A percentile compares a stretch with the other conserved stretches of the same genome.
Evolutionary conservation across 805 yeast species (phyloP).

Genomic region (Candida oleophila): DNA sequence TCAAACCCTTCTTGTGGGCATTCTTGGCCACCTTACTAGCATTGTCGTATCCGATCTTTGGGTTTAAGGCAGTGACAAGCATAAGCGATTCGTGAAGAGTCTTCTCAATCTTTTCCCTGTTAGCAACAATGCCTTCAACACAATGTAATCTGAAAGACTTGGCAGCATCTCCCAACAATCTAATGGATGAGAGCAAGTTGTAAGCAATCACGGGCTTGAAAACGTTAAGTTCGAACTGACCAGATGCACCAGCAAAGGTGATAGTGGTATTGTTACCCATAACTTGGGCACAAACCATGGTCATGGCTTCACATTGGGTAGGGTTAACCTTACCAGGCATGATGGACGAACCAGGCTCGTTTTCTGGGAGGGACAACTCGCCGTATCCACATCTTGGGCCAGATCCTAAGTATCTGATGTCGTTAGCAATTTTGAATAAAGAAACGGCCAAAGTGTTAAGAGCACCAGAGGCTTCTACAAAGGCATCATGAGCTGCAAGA

Average conservation of each 20-base stretch:
- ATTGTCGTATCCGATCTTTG: slow-evolving; percentile 96
- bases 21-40: slow-evolving; percentile 98
- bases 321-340: slow-evolving; percentile 99
- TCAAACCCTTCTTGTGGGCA: slow-evolving; percentile 96
- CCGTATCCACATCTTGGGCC: slow-evolving; percentile 99
- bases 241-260: slow-evolving; percentile 97
- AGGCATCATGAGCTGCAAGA: slow-evolving; percentile 97
- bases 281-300: slow-evolving; percentile 97
- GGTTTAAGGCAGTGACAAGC: slow-evolving; percentile 98
- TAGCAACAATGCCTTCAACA: slow-evolving; percentile 92
- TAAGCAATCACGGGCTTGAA: slow-evolving; percentile 96
- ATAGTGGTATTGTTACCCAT: slow-evolving; percentile 95
- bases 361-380: slow-evolving; percentile 91
- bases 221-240: slow-evolving; percentile 97
- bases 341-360: slow-evolving; percentile 98
- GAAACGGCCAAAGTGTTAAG: slow-evolving; percentile 93
- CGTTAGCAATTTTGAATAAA: slow-evolving; percentile 94
- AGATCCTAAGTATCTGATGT: slow-evolving; percentile 95
- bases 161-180: slow-evolving; percentile 86
- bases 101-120: slow-evolving; percentile 81
- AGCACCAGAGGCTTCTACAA: slow-evolving; percentile 97
- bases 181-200: slow-evolving; percentile 82
- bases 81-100: slow-evolving; percentile 90
- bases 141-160: slow-evolving; percentile 91
- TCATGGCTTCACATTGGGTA: slow-evolving; percentile 97